phyloP scores from a whole-genome alignment of 192 early-diverging fungal genomes.

The Endogone sp. region DNA sequence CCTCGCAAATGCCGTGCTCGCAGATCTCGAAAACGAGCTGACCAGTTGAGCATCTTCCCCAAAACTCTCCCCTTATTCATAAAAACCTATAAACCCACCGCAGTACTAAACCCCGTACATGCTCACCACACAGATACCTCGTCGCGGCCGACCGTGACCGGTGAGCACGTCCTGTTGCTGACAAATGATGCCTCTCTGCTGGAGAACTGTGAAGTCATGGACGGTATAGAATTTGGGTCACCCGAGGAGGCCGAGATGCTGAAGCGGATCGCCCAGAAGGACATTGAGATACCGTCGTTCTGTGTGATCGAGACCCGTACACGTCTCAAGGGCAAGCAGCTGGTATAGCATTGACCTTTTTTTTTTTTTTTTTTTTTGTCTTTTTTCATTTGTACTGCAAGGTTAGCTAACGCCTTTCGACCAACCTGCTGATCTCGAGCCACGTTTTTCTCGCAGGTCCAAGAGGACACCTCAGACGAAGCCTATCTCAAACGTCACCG shows the following conservation, averaged over 20 bases:
- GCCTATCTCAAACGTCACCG: slow-evolving; percentile 46
- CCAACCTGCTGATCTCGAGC: no score
- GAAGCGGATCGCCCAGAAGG: not conserved
- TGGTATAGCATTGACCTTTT: not conserved
- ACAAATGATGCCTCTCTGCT: not conserved
- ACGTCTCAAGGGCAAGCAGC: not conserved
- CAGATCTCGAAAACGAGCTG: not conserved
- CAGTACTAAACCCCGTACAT: not conserved
- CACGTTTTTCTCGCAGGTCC: not conserved
- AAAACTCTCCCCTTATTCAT: not conserved
- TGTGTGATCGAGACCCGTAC: not conserved
- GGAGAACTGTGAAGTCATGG: not conserved
- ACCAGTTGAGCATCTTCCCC: no score
- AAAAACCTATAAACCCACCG: not conserved
- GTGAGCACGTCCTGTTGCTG: not conserved
- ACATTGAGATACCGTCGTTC: not conserved
- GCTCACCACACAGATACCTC: not conserved
- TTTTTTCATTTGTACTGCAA: not conserved
- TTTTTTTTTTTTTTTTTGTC: not conserved
- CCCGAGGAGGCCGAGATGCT: not conserved
- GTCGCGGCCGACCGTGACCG: not conserved
- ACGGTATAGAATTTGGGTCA: not conserved
- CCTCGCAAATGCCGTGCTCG: not conserved
- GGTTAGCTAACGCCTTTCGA: no score
- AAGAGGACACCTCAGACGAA: slow-evolving; percentile 22